Percentiles rank a stretch among this genome's conserved stretches.
These are phyloP conservation scores for Talaromyces stipitatus DNA, from an alignment of 495 filamentous ascomycete species.

Conservation along the genomic window DNA sequence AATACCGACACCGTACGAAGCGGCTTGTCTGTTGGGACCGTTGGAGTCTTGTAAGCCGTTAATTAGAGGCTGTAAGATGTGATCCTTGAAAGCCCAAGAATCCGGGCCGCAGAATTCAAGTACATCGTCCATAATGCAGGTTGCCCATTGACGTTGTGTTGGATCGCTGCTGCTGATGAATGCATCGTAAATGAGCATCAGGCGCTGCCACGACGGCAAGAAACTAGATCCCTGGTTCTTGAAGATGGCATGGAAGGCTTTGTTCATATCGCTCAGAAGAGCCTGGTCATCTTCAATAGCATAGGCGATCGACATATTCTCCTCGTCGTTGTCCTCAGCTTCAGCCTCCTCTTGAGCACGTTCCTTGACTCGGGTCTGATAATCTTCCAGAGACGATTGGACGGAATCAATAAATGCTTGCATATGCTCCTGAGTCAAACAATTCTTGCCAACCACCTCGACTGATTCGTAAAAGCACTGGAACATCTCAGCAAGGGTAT, in stretches of 20 bases:
- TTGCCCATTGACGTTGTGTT: conserved; percentile 94
- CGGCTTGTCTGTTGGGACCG: conserved; percentile 92
- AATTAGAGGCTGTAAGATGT: conserved; percentile 79
- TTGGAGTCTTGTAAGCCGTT: conserved; percentile 75
- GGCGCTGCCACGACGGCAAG: conserved; percentile 77
- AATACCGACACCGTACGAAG: conserved; percentile 91
- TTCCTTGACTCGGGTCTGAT: conserved; percentile 71
- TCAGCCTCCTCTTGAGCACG: conserved; percentile 72
- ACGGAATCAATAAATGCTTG: conserved; percentile 76
- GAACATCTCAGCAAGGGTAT: conserved; percentile 97
- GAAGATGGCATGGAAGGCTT: conserved; percentile 98
- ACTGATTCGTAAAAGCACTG: conserved; percentile 99
- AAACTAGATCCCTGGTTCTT: conserved; percentile 85
- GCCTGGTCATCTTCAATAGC: conserved; percentile 98
- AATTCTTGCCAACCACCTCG: conserved; percentile 82
- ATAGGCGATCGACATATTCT: conserved; percentile 56
- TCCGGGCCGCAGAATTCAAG: conserved; percentile 90
- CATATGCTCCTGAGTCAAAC: conserved; percentile 72
- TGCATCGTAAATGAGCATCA: conserved; percentile 73
- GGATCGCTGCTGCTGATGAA: conserved; percentile 80
- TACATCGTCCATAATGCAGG: conserved; percentile 98
- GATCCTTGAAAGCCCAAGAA: conserved; percentile 70
- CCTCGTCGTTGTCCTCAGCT: conserved; percentile 77
- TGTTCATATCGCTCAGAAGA: conserved; percentile 98
- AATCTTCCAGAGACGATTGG: conserved; percentile 79